A percentile compares a stretch with the other conserved stretches of the same genome.
Conservation (phyloP, 2,329 filamentous ascomycete species). For the Alternaria arbusti region DNA sequence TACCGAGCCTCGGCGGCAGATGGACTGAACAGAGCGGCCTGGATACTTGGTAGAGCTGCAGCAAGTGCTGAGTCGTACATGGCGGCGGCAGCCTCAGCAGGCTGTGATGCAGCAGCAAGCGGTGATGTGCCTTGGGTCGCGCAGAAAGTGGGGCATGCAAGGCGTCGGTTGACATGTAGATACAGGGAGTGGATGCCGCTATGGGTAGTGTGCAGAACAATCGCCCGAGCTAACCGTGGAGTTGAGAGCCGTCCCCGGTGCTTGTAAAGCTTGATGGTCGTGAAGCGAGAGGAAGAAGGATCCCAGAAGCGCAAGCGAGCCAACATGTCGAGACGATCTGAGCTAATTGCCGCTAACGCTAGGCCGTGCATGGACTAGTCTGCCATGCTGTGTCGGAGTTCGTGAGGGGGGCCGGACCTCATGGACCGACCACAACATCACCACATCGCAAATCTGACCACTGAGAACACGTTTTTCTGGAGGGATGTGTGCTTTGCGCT, state of each 20-base stretch:
- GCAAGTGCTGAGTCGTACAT: constrained; percentile 23
- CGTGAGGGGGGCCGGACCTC: constrained; percentile 35
- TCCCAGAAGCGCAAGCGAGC: constrained; percentile 23
- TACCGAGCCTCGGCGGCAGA: constrained; percentile 16
- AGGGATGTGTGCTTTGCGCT: neutral
- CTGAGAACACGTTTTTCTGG: constrained; percentile 4
- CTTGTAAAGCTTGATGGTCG: constrained; percentile 5
- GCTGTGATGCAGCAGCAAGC: constrained; percentile 19
- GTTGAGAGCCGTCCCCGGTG: constrained; percentile 14
- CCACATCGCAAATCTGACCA: constrained; percentile 14
- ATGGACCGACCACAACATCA: constrained; percentile 24
- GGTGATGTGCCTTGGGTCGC: constrained; percentile 19
- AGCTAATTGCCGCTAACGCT: constrained; percentile 21
- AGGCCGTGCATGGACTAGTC: constrained; percentile 12
- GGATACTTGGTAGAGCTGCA: constrained; percentile 14
- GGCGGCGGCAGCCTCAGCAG: constrained; percentile 20
- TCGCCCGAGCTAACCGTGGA: constrained; percentile 11
- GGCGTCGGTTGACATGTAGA: constrained; percentile 19
- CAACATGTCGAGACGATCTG: constrained; percentile 4
- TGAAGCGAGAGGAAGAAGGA: neutral
- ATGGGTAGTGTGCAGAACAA: constrained; percentile 13
- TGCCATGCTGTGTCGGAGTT: constrained; percentile 29
- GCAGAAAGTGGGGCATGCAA: constrained; percentile 18
- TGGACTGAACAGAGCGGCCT: constrained; percentile 11
- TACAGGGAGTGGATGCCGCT: constrained; percentile 6